Evolutionary conservation across 495 filamentous ascomycete genomes (phyloP).

Genomic region (Penicillium silybi): DNA sequence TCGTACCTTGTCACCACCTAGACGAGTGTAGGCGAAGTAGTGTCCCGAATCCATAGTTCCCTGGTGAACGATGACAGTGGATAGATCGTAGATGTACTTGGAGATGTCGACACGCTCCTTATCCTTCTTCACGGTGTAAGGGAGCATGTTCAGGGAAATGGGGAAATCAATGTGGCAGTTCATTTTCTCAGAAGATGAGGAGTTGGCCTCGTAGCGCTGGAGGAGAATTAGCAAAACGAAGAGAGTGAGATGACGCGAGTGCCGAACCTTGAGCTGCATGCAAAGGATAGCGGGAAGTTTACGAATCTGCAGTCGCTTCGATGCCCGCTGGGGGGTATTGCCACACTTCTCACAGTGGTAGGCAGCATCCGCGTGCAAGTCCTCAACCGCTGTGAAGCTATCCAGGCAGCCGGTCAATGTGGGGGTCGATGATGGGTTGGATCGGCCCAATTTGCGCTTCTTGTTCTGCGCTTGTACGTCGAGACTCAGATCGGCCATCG

Average conservation of each 20-base stretch:
- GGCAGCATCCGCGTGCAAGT: constrained; percentile 62
- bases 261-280: constrained; percentile 80
- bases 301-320: constrained; percentile 75
- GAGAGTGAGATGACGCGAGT: not conserved
- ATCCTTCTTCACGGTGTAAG: constrained; percentile 68
- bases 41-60: constrained; percentile 88
- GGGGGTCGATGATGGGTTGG: constrained; percentile 37
- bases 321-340: constrained; percentile 63
- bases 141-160: constrained; percentile 79
- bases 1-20: constrained; percentile 65
- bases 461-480: constrained; percentile 61
- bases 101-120: constrained; percentile 32
- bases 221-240: not conserved
- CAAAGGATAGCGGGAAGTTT: constrained; percentile 80
- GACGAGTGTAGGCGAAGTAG: constrained; percentile 80
- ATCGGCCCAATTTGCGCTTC: constrained; percentile 46
- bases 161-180: constrained; percentile 79
- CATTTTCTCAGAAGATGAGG: constrained; percentile 69
- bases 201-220: constrained; percentile 75
- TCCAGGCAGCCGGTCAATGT: constrained; percentile 74
- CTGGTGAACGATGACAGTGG: constrained; percentile 77
- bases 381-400: constrained; percentile 69
- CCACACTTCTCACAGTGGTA: constrained; percentile 78
- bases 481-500: constrained; percentile 81
- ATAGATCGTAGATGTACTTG: constrained; percentile 73